These are phyloP conservation scores for Phaffia tasmanica DNA, from an alignment of 768 basidiomycete species.

Conservation along the genomic window DNA sequence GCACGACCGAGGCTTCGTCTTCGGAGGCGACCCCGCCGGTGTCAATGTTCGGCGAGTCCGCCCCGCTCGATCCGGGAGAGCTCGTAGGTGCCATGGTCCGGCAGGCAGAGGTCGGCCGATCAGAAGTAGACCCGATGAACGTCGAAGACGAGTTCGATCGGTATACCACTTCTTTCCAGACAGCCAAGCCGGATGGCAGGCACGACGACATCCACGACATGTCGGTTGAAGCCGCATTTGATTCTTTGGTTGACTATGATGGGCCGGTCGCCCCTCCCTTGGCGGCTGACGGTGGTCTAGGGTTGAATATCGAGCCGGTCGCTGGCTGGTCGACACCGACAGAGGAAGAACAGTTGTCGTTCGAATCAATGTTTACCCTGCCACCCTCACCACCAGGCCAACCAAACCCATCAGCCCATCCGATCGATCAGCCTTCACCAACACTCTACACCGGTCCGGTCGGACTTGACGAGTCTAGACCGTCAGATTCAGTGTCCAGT, in stretches of 20 bases:
- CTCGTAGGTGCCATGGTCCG: not conserved
- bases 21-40: no score
- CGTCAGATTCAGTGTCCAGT: constrained; percentile 8
- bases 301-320: no score
- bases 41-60: no score
- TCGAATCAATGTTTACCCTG: constrained; percentile 15
- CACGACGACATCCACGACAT: not conserved
- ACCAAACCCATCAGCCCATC: no score
- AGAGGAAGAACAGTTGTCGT: constrained; percentile 13
- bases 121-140: not conserved
- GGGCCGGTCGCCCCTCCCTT: not conserved
- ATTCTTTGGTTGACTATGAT: constrained; percentile 23
- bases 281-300: not conserved
- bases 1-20: no score
- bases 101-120: not conserved
- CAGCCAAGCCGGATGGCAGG: constrained; percentile 4
- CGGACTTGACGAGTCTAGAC: constrained; percentile 3
- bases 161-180: not conserved
- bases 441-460: constrained; percentile 1
- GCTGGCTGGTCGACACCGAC: not conserved
- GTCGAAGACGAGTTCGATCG: not conserved
- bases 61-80: no score
- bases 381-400: constrained; percentile 9
- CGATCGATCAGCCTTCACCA: constrained; percentile 15
- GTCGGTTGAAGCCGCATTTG: constrained; percentile 3